A percentile compares a stretch with the other conserved stretches of the same genome.
phyloP scores from a whole-genome alignment of 2,329 filamentous ascomycete genomes.

The Claviceps sp. region DNA sequence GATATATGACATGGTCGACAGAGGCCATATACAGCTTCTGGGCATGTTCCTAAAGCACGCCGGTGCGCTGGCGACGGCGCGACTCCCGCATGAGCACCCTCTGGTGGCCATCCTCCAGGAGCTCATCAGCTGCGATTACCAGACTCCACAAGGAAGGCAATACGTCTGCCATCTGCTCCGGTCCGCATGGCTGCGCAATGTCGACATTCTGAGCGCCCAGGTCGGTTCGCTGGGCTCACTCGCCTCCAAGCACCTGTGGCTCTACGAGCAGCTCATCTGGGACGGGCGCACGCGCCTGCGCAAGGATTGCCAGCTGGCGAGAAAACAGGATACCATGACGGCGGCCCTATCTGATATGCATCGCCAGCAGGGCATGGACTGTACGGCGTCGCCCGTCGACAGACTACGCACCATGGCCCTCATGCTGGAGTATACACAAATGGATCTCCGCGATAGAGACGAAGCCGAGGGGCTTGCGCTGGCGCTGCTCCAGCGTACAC shows the following conservation, averaged over 20 bases:
- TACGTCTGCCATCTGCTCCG: constrained; percentile 20
- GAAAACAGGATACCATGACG: constrained; percentile 16
- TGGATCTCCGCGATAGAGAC: constrained; percentile 21
- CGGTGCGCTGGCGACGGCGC: constrained; percentile 14
- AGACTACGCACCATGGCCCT: constrained; percentile 20
- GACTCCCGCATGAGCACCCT: constrained; percentile 20
- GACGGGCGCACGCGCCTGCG: constrained; percentile 23
- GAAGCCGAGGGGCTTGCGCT: constrained; percentile 19
- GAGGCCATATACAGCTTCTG: constrained; percentile 21
- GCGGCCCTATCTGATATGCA: constrained; percentile 16
- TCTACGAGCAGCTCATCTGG: constrained; percentile 26
- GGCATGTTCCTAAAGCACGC: constrained; percentile 22
- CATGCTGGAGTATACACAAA: constrained; percentile 24
- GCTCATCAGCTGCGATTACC: constrained; percentile 18
- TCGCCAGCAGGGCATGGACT: not conserved
- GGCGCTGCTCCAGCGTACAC: constrained; percentile 16
- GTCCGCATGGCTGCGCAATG: constrained; percentile 24
- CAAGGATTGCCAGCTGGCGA: constrained; percentile 18
- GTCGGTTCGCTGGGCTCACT: constrained; percentile 18
- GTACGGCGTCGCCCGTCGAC: constrained; percentile 11
- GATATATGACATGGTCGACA: constrained; percentile 25
- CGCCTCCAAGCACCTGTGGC: constrained; percentile 20
- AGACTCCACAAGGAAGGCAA: constrained; percentile 17
- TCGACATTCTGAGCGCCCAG: constrained; percentile 18
- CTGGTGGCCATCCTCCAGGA: constrained; percentile 20